phyloP scores from a whole-genome alignment of 2,329 filamentous ascomycete species.

The Trichophyton schoenleinii region DNA sequence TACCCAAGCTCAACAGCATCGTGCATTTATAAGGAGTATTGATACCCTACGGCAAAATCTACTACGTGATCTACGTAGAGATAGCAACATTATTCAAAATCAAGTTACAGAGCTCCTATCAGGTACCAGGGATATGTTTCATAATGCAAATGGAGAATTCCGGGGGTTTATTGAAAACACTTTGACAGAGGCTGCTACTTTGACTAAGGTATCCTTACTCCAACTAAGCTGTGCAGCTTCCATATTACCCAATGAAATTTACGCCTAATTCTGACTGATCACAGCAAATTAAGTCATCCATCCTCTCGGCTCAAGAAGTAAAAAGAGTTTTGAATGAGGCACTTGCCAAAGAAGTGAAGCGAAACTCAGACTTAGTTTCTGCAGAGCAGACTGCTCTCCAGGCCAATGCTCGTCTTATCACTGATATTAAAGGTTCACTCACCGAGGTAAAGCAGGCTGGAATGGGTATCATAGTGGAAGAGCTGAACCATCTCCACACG shows the following conservation, averaged over 20 bases:
- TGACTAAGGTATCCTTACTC: constrained; percentile 9
- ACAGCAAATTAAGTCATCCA: constrained; percentile 18
- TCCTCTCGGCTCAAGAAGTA: constrained; percentile 13
- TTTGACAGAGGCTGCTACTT: constrained; percentile 4
- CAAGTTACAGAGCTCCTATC: constrained; percentile 19
- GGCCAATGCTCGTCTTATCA: constrained; percentile 20
- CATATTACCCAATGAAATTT: not conserved
- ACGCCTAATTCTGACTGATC: not conserved
- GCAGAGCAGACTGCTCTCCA: constrained; percentile 20
- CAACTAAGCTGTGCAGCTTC: not conserved
- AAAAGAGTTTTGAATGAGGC: constrained; percentile 5
- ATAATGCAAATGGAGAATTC: constrained; percentile 16
- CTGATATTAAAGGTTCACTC: constrained; percentile 23
- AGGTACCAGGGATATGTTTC: constrained; percentile 19
- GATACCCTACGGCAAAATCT: constrained; percentile 22
- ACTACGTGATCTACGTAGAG: constrained; percentile 22
- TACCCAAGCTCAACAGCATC: constrained; percentile 21
- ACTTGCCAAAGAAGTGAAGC: constrained; percentile 18
- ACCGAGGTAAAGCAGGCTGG: constrained; percentile 22
- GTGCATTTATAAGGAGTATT: constrained; percentile 23
- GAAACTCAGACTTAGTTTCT: constrained; percentile 19
- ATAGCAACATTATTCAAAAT: constrained; percentile 16
- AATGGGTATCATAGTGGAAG: constrained; percentile 19
- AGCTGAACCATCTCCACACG: constrained; percentile 22
- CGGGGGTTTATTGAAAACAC: constrained; percentile 9